Conservation (phyloP, 2,329 filamentous ascomycete species). For the Leptographium galeiforme region DNA sequence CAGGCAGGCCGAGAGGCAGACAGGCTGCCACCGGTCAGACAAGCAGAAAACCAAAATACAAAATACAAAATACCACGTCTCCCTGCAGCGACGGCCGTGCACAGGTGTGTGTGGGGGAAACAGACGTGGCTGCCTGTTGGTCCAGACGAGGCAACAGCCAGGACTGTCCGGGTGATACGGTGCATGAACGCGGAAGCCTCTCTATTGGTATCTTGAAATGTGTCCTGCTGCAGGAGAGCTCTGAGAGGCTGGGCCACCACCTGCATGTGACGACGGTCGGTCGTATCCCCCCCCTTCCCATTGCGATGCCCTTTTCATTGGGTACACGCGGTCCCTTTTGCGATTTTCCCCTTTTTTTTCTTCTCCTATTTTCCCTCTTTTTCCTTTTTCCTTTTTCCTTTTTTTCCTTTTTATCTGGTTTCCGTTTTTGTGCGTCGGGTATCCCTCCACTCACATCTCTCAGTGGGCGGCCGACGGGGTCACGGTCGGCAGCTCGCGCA, state of each 20-base stretch:
- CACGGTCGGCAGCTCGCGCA: constrained; percentile 64
- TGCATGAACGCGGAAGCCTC: not conserved
- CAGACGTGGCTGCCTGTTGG: not conserved
- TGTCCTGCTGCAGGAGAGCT: not conserved
- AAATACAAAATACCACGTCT: not conserved
- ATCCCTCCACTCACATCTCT: not conserved
- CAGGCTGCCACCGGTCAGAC: too few species aligned
- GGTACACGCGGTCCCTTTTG: too few species aligned
- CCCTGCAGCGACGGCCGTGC: not conserved
- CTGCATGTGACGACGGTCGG: too few species aligned
- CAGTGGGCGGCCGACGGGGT: constrained; percentile 27
- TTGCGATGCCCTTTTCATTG: too few species aligned
- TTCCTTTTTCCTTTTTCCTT: not conserved
- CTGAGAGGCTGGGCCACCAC: too few species aligned
- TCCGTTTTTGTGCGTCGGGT: not conserved
- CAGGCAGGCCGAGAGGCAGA: not conserved
- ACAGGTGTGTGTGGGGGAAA: not conserved
- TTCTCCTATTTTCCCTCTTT: not conserved
- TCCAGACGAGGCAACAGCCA: too few species aligned
- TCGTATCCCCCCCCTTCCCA: too few species aligned
- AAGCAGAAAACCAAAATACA: not conserved
- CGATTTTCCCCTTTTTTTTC: not conserved
- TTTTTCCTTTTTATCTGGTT: not conserved
- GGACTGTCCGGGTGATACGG: not conserved
- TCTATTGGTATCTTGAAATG: not conserved